Evolutionary conservation across 1,284 basidiomycete species (phyloP), one percentile per base, ranked within the genome.

Genomic region (Irpex lacteus): DNA sequence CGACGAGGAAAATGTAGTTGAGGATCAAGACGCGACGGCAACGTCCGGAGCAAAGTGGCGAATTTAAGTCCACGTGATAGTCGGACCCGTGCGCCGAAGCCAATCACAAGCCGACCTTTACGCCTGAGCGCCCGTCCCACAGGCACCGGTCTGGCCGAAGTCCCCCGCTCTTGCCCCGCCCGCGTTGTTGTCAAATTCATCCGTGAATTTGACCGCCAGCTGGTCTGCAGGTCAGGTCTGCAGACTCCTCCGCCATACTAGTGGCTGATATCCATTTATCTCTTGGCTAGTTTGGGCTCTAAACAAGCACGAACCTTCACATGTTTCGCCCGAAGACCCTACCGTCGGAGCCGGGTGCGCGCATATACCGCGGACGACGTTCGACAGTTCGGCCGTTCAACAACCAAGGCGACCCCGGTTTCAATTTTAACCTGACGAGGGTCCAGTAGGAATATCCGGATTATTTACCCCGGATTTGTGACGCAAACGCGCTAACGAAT

Each of bases 1-100:
- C 63, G 68, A 69, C 54, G 68, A 63, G 65, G 63, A 65, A 67
- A 69, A 53, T 64, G 59, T 62, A 19, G 62, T 59, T 63, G 65
- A 65, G 59, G 67, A 67, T 60, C 61, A 64, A 64, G 64, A 67
- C 57, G 64, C 32, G 57, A 59, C 65, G 65, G 65, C 60, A 61
- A 49, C 32, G 59, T 34, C 62, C 62, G 65, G 62, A 38, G 37
- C 57, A 21, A 50, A 15, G 32, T 44, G 55, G 26, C 37, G 65
- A 63, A 66, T 63, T 63, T 66, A 63, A 57, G 59, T 19, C 32
- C 56, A 66, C 62, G 59, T 63, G 65, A 61, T 58, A 34, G 57
- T 66, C 65, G 65, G 65, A 61, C 62, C 65, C 56, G 55, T 44
- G 19, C 18, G 60, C 65, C 65, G 65, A 66, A 66, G 65, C 65